Base-by-base conservation (phyloP, 208 protist genomes). In the Novymonas esmeraldas region DNA sequence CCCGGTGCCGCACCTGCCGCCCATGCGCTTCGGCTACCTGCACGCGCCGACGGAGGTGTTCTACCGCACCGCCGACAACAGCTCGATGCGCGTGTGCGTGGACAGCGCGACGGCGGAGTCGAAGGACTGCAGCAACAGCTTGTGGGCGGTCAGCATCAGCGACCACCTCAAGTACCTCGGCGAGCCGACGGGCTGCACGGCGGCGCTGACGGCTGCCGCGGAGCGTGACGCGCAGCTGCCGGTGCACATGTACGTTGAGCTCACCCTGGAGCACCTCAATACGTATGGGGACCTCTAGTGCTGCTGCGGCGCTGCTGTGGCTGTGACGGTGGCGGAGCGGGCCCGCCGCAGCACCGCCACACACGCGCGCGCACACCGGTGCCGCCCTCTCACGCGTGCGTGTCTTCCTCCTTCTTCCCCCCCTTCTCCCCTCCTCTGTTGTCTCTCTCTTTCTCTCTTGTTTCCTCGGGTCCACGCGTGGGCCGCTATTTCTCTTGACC, bases 111-210 rank as follows among this genome's bases (percentile, higher is more conserved):
- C 31, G 0, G 24, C 13, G 5, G 78, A 79, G 52, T 64, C 78
- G 46, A 2, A 16, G 16, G 22, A 16, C n/a, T 82, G 78, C 76
- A 82, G 76, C 52, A 54, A 42, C 65, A 64, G 48, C 51, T 29
- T 66, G 39, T 41, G 59, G 2, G 22, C 36, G 4, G 24, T 55
- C 13, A 29, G 59, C 7, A 24, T 79, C 11, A 28, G 16, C 0
- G 71, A 84, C 49, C 82, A 87, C 56, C 36, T 79, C 24, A 18
- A 42, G 22, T 87, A 87, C 72, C 51, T 87, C 26, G 75, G 71
- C 20, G 31, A 62, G 42, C 54, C 26, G n/a, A 70, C 62, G 0
- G 20, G 0, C 7, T 84, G 74, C 55, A 41, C 11, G 7, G 11
- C 5, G 7, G 7, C 5, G 36, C 7, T 41, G 7, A 24, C 55